Conservation (phyloP, 1,139 yeast species). For the Meyerozyma elateridarum region DNA sequence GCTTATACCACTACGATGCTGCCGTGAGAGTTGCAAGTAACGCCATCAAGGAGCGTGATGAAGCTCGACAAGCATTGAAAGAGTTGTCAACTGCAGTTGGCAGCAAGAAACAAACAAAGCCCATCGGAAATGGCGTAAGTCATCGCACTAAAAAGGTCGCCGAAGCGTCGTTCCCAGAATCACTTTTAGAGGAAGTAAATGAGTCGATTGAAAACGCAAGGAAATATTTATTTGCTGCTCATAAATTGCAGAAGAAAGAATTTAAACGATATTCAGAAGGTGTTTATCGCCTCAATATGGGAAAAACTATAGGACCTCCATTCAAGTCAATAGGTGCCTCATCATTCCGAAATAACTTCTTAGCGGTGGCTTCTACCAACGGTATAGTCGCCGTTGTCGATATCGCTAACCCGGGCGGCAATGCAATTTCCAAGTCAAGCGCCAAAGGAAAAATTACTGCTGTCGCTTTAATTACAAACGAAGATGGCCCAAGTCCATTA, state of each 20-base stretch:
- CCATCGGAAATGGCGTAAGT: background rate
- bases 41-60: constrained; percentile 71
- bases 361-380: background rate
- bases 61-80: constrained; percentile 55
- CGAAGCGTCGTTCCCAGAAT: background rate
- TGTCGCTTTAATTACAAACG: background rate
- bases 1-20: constrained; percentile 84
- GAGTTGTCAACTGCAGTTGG: constrained; percentile 36
- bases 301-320: background rate
- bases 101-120: constrained; percentile 7
- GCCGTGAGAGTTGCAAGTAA: constrained; percentile 82
- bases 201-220: constrained; percentile 30
- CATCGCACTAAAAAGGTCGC: background rate
- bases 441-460: constrained; percentile 1
- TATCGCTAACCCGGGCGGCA: background rate
- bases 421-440: background rate
- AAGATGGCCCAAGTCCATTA: background rate
- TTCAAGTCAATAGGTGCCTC: constrained; percentile 1
- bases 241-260: constrained; percentile 35
- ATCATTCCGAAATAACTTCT: background rate
- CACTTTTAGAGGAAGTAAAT: background rate
- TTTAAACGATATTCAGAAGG: background rate
- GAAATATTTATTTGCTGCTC: constrained; percentile 34
- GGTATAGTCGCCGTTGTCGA: background rate
- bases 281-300: background rate